phyloP scores from a whole-genome alignment of 2,329 filamentous ascomycete genomes.

The Cladosporium halotolerans region DNA sequence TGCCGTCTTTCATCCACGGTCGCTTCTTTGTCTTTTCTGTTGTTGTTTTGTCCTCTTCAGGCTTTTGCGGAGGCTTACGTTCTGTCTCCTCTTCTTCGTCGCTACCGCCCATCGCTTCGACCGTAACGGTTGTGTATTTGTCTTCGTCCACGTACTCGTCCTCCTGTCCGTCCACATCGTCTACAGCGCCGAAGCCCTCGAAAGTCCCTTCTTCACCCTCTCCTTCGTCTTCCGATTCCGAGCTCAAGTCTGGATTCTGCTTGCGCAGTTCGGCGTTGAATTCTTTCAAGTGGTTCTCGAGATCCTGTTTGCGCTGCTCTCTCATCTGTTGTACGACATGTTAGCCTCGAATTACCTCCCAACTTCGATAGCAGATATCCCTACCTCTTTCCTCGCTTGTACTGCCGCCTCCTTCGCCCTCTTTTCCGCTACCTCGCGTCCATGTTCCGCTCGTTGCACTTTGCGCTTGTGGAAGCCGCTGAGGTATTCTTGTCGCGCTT shows the following conservation, averaged over 20 bases:
- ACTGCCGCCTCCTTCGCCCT: slow-evolving; percentile 72
- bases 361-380: slow-evolving; percentile 13
- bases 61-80: slow-evolving; percentile 11
- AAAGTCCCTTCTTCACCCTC: slow-evolving; percentile 18
- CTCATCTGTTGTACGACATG: slow-evolving; percentile 55
- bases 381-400: slow-evolving; percentile 67
- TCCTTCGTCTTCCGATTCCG: slow-evolving; percentile 28
- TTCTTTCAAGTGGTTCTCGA: slow-evolving; percentile 73
- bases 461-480: slow-evolving; percentile 98
- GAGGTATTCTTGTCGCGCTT: slow-evolving; percentile 76
- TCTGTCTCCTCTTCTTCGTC: slow-evolving; percentile 49
- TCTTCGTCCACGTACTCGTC: slow-evolving; percentile 97
- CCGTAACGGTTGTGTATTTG: slow-evolving; percentile 87
- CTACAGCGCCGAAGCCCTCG: slow-evolving; percentile 11
- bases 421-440: slow-evolving; percentile 73
- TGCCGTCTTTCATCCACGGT: slow-evolving; percentile 47
- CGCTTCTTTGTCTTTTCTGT: slow-evolving; percentile 32
- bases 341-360: background rate
- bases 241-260: slow-evolving; percentile 40
- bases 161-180: slow-evolving; percentile 50
- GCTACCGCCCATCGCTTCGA: slow-evolving; percentile 79
- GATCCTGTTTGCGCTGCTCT: slow-evolving; percentile 72
- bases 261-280: slow-evolving; percentile 65
- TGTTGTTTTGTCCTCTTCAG: slow-evolving; percentile 22
- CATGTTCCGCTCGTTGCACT: slow-evolving; percentile 72